Evolutionary conservation across 1,139 yeast species (phyloP).

Genomic region (Wickerhamiella infanticola): DNA sequence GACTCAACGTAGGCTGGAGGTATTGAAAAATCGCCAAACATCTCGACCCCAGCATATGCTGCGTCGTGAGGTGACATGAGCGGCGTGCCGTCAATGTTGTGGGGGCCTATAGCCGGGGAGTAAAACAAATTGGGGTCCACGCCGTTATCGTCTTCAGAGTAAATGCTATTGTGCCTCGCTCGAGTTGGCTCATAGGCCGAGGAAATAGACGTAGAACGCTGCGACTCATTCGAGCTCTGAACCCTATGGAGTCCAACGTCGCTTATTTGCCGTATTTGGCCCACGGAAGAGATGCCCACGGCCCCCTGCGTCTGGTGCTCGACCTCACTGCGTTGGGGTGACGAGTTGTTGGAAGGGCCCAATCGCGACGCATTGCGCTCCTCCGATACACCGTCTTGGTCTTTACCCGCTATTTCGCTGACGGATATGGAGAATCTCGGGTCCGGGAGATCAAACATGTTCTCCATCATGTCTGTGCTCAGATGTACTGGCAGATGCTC

Average conservation of each 20-base stretch:
- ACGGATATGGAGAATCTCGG: neutral
- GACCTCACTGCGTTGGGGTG: neutral
- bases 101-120: conserved; percentile 1
- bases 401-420: neutral
- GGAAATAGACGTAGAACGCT: neutral
- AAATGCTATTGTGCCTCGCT: neutral
- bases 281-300: neutral
- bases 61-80: neutral
- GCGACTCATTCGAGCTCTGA: neutral
- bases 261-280: neutral
- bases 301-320: no score
- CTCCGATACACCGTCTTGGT: neutral
- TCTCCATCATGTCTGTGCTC: conserved; percentile 1
- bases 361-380: neutral
- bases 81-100: neutral
- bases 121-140: conserved; percentile 1
- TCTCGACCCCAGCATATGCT: neutral
- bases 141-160: neutral
- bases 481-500: neutral
- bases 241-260: neutral
- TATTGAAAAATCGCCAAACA: neutral
- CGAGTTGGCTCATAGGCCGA: neutral
- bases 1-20: neutral
- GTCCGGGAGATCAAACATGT: neutral
- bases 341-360: neutral